Evolutionary conservation across 2,329 filamentous ascomycete species (phyloP).

Genomic region (Nigrospora oryzae): DNA sequence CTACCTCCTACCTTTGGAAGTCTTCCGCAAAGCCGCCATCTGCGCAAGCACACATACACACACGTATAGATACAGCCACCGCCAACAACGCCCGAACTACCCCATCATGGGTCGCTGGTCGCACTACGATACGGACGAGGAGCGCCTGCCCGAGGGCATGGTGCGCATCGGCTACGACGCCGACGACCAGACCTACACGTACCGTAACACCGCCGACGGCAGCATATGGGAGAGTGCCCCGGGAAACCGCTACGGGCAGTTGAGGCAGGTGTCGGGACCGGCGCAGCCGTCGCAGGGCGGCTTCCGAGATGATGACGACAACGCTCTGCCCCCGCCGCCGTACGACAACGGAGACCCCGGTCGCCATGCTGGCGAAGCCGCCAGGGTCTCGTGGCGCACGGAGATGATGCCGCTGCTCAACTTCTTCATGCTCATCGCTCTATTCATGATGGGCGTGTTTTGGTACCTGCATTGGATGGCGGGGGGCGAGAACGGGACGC

Average conservation of each 20-base stretch:
- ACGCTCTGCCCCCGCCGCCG: slow-evolving; percentile 11
- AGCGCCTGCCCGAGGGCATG: slow-evolving; percentile 40
- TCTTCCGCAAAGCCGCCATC: no score
- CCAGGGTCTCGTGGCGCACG: slow-evolving; percentile 35
- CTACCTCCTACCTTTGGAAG: no score
- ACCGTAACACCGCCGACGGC: slow-evolving; percentile 30
- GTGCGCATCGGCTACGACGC: slow-evolving; percentile 40
- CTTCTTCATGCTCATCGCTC: slow-evolving; percentile 44
- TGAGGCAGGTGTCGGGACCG: slow-evolving; percentile 18
- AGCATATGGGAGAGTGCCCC: slow-evolving; percentile 34
- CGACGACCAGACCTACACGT: slow-evolving; percentile 37
- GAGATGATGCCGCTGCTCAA: slow-evolving; percentile 48
- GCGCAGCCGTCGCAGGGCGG: slow-evolving; percentile 8
- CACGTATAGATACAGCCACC: no score
- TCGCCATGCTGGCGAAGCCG: slow-evolving; percentile 3
- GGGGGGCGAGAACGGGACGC: slow-evolving; percentile 8
- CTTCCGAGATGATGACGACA: slow-evolving; percentile 8
- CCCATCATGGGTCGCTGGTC: slow-evolving; percentile 22
- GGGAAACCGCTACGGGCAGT: slow-evolving; percentile 35
- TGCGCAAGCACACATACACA: no score
- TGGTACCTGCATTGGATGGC: slow-evolving; percentile 34
- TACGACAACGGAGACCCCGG: slow-evolving; percentile 2
- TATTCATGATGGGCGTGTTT: slow-evolving; percentile 40
- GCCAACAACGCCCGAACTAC: neutral
- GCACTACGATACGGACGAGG: slow-evolving; percentile 28